These are phyloP conservation scores for Podila epigama DNA, from an alignment of 192 early-diverging fungal genomes.

Conservation along the genomic window DNA sequence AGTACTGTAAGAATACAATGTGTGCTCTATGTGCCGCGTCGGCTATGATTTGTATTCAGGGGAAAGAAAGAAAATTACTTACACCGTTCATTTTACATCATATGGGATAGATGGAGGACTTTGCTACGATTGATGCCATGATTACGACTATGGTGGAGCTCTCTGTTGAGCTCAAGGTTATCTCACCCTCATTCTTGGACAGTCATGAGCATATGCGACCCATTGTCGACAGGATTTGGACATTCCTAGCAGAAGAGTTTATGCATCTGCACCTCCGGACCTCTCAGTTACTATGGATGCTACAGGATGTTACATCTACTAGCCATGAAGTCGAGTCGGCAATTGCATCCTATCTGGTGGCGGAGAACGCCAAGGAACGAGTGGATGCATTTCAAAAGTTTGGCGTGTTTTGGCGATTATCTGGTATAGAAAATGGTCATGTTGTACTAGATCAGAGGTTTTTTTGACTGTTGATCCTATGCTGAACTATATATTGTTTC, in stretches of 20 bases:
- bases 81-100: background rate
- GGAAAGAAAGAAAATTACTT: background rate
- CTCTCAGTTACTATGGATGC: conserved; percentile 70
- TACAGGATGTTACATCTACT: conserved; percentile 58
- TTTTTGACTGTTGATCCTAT: too few species aligned
- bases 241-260: conserved; percentile 63
- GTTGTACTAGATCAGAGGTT: background rate
- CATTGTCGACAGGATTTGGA: conserved; percentile 73
- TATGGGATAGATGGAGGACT: conserved; percentile 35
- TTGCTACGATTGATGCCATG: conserved; percentile 58
- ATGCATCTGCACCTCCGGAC: conserved; percentile 65
- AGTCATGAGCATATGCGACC: conserved; percentile 37
- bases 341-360: conserved; percentile 58
- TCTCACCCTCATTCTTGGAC: conserved; percentile 35
- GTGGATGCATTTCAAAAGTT: conserved; percentile 65
- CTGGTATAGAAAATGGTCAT: conserved; percentile 32
- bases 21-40: too few species aligned
- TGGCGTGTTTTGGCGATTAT: conserved; percentile 74
- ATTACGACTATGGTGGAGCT: conserved; percentile 54
- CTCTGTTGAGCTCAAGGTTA: conserved; percentile 45
- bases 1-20: conserved; percentile 10
- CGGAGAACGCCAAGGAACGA: conserved; percentile 39
- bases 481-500: too few species aligned
- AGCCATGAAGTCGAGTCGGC: conserved; percentile 69
- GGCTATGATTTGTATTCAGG: background rate